Conservation (phyloP, 108 stramenopile species). For the Chaetoceros muelleri region DNA sequence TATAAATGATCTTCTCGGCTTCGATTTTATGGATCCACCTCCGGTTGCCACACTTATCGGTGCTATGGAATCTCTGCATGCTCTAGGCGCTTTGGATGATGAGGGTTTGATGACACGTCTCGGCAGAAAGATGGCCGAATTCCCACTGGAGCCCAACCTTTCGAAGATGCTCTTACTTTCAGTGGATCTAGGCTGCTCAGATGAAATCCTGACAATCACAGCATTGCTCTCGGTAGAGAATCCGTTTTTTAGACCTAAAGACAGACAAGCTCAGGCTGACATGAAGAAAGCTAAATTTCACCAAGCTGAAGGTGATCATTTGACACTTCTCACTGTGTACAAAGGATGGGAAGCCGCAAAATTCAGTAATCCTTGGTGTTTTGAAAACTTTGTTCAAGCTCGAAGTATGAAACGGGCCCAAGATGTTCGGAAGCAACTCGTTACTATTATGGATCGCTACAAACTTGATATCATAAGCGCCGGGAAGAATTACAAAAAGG, state of each 20-base stretch:
- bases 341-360: constrained; percentile 93
- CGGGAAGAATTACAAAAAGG: constrained; percentile 95
- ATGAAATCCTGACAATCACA: constrained; percentile 96
- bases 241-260: constrained; percentile 96
- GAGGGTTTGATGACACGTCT: constrained; percentile 91
- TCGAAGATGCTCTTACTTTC: constrained; percentile 91
- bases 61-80: constrained; percentile 92
- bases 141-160: constrained; percentile 95
- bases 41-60: constrained; percentile 93
- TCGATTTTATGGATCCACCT: constrained; percentile 99
- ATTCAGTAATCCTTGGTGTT: constrained; percentile 96
- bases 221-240: constrained; percentile 95
- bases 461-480: constrained; percentile 88
- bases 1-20: constrained; percentile 92
- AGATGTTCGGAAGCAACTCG: constrained; percentile 98
- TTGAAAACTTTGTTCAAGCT: constrained; percentile 96
- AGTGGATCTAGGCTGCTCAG: constrained; percentile 94
- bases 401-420: constrained; percentile 95
- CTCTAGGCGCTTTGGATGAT: constrained; percentile 95
- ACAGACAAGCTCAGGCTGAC: constrained; percentile 98
- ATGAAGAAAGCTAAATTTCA: constrained; percentile 99
- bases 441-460: constrained; percentile 97
- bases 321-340: constrained; percentile 94
- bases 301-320: constrained; percentile 98
- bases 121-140: constrained; percentile 98